Base-by-base conservation (phyloP, 495 filamentous ascomycete genomes). In the Tuber calosporum region DNA sequence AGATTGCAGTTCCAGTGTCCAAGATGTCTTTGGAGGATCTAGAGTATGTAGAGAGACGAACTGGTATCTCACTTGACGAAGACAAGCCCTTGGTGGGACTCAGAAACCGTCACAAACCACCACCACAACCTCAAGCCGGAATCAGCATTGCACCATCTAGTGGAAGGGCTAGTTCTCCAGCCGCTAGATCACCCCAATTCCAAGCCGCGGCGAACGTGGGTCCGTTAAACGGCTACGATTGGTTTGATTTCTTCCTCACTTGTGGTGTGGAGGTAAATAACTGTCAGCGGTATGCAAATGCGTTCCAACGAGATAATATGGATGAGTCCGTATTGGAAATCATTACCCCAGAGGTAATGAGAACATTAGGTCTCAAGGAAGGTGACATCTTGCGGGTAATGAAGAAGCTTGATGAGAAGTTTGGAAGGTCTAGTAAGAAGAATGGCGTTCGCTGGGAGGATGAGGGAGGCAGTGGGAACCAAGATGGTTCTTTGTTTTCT, bases 1-100 rank as follows among this genome's bases (percentile, higher is more conserved):
- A 97, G 82, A 99, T 99, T 83, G 95, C 95, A 11, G 95, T 99
- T 5, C 94, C 95, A 37, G 88, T 97, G 48, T 83, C 88, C 15
- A 98, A 98, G 83, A 99, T 99, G 95, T 93, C 94, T 2, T 85
- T 93, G 62, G 91, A 93, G 79, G 95, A 99, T 83, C 84, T 99
- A 37, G 94, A 97, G 84, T 97, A 95, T 75, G 94, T 98, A 41
- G 95, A 99, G 83, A 87, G 87, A 70, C 83, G 87, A 20, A 93
- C 93, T 22, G 93, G 93, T n/a, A 85, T 91, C 22, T 97, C 93
- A 17, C 84, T 99, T 40, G 94, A 98, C 79, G 94, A 99, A 81
- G 95, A 98, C 76, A 99, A 97, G 84, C 95, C 96, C 15, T 85
- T 97, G 38, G 92, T 91, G 0, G 92, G 94, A 73, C 91, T 97